These are phyloP conservation scores for Candida tibetensis DNA, from an alignment of 805 yeast species.

Conservation along the genomic window DNA sequence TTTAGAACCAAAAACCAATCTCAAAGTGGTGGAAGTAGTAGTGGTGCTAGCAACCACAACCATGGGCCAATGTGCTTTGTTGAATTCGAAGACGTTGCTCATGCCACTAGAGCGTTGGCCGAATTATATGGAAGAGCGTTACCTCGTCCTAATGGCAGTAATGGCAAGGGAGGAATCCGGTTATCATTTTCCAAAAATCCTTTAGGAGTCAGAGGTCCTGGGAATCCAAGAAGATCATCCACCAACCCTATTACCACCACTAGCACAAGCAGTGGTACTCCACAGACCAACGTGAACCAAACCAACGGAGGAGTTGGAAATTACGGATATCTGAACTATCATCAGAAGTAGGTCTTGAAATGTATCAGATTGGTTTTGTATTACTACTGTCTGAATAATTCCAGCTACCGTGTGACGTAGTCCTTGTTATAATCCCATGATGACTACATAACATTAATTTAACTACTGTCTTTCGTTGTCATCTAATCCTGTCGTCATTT, in stretches of 20 bases:
- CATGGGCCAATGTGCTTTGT: slow-evolving; percentile 99
- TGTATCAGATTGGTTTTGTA: no score
- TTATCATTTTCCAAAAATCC: slow-evolving; percentile 95
- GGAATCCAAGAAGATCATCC: slow-evolving; percentile 41
- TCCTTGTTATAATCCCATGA: no score
- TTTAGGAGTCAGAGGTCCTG: slow-evolving; percentile 85
- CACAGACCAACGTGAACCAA: slow-evolving; percentile 5
- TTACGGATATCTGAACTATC: slow-evolving; percentile 37
- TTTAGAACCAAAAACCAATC: slow-evolving; percentile 71
- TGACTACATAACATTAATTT: no score
- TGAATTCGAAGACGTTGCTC: slow-evolving; percentile 93
- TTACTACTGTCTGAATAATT: no score
- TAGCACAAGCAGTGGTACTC: slow-evolving; percentile 4
- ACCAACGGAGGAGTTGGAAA: slow-evolving; percentile 27
- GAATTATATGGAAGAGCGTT: slow-evolving; percentile 90
- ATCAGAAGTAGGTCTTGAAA: slow-evolving; percentile 16
- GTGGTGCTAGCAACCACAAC: slow-evolving; percentile 30
- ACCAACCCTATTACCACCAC: slow-evolving; percentile 23
- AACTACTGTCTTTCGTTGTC: background rate
- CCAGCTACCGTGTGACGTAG: no score
- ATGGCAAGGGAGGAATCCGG: slow-evolving; percentile 89
- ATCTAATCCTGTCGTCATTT: background rate
- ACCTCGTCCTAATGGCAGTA: slow-evolving; percentile 69
- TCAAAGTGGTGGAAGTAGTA: slow-evolving; percentile 24
- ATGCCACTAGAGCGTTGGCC: slow-evolving; percentile 90